Conservation (phyloP, 225 moss, liverwort and hornwort species). For the Straminergon stramineum region DNA sequence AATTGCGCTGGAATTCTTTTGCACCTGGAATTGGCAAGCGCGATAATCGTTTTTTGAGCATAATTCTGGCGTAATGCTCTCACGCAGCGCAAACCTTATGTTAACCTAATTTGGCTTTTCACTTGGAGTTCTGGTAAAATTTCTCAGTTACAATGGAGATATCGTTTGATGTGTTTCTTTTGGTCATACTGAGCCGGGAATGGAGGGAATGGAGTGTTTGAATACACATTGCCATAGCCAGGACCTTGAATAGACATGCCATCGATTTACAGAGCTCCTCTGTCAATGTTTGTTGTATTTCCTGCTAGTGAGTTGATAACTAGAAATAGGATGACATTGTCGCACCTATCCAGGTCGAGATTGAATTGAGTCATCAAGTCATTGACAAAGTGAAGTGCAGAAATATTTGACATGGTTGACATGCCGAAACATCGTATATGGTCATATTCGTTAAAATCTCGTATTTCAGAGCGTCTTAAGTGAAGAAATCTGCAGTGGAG, state of each 20-base stretch:
- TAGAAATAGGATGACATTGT: neutral
- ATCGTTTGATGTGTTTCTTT: neutral
- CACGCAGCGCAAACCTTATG: neutral
- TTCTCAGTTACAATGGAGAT: neutral
- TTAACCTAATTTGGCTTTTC: neutral
- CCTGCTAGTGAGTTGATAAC: neutral
- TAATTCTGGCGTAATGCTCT: neutral
- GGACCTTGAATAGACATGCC: neutral
- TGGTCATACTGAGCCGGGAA: neutral
- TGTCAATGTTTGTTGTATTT: neutral
- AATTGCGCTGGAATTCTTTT: neutral
- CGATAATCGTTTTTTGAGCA: neutral
- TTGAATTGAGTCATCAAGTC: neutral
- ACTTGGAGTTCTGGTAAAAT: neutral
- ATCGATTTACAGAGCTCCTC: neutral
- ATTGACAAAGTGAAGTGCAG: neutral
- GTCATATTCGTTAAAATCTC: neutral
- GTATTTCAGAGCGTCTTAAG: neutral
- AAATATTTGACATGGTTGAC: neutral
- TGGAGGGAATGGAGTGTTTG: neutral
- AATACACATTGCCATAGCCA: neutral
- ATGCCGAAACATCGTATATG: neutral
- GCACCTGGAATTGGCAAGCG: neutral
- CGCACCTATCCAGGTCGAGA: neutral
- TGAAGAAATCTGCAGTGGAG: conserved; percentile 14